Evolutionary conservation across 164 flowering plant genomes (phyloP), one percentile per base, ranked within the genome.

Genomic region (Protea cynaroides): DNA sequence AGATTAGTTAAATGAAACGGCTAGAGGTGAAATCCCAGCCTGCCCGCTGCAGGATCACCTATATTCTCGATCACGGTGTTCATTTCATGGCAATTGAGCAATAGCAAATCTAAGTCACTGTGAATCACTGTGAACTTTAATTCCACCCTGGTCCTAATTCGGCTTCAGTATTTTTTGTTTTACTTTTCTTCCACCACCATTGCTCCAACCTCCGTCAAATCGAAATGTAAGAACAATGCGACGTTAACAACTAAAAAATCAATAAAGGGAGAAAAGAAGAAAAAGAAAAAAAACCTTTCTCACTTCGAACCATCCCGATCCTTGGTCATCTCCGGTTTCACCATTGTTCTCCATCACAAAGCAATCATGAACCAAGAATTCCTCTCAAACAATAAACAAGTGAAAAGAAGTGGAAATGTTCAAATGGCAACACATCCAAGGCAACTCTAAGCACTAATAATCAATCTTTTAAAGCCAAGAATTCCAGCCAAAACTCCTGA

Each of bases 281-380:
- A 8, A 40, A 56, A 61, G 61, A 59, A 6, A 13, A 6, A 13
- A 50, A 51, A 90, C 97, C 94, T 86, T 90, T 78, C 84, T 90
- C 64, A 90, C 97, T 85, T 83, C 76, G 43, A 85, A 70, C 94
- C 97, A 88, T 70, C 94, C 94, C n/a, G 89, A 80, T 65, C 84
- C 81, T 58, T 78, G 87, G 82, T 90, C 96, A 81, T 88, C 92
- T 9, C 57, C 80, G 25, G 58, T 80, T 57, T 63, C 82, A 63
- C 68, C 79, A 59, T 63, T 65, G 58, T 55, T 68, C 62, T 81
- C 89, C 86, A 86, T 84, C 71, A 61, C 49, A 58, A 65, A 60
- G 52, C 46, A 59, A 72, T 53, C 68, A 66, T 22, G 63, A 62
- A 56, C 63, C 69, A 19, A 46, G 59, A 56, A 40, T 24, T 62